phyloP scores from a whole-genome alignment of 768 basidiomycete genomes.

The Rubroboletus satanas region DNA sequence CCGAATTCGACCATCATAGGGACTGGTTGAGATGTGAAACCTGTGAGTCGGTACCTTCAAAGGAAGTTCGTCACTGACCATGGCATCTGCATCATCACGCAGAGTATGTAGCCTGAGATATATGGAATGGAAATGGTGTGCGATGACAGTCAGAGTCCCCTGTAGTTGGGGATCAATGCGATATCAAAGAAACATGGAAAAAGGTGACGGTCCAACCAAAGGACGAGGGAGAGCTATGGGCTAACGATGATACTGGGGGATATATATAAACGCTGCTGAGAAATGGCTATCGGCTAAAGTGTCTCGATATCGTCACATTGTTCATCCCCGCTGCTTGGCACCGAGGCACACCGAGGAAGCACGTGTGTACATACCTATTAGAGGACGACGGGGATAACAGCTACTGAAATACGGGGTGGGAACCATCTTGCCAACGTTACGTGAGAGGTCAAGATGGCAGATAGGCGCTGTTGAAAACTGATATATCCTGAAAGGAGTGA shows the following conservation, averaged over 20 bases:
- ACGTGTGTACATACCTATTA: constrained; percentile 22
- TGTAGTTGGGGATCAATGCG: constrained; percentile 7
- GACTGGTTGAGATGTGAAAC: constrained; percentile 1
- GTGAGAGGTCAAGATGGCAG: constrained; percentile 14
- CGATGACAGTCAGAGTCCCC: constrained; percentile 3
- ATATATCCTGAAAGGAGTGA: constrained; percentile 4
- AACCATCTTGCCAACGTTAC: constrained; percentile 17
- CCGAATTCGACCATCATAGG: constrained; percentile 5
- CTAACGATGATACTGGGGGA: constrained; percentile 4
- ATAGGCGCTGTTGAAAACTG: constrained; percentile 8
- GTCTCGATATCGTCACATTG: constrained; percentile 11
- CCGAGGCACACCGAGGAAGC: constrained; percentile 7
- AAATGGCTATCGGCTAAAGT: constrained; percentile 9
- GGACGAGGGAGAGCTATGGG: constrained; percentile 1
- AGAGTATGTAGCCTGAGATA: not conserved
- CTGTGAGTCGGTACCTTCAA: not conserved
- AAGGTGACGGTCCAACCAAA: not conserved
- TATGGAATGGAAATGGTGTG: not conserved
- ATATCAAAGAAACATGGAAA: constrained; percentile 16
- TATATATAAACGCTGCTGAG: constrained; percentile 20
- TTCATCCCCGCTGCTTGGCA: constrained; percentile 18
- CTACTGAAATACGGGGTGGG: constrained; percentile 14
- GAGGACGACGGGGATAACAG: constrained; percentile 9
- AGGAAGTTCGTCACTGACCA: constrained; percentile 4
- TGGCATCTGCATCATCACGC: constrained; percentile 11